Conservation (phyloP, 2,329 filamentous ascomycete species). For the Alternaria ventricosa region DNA sequence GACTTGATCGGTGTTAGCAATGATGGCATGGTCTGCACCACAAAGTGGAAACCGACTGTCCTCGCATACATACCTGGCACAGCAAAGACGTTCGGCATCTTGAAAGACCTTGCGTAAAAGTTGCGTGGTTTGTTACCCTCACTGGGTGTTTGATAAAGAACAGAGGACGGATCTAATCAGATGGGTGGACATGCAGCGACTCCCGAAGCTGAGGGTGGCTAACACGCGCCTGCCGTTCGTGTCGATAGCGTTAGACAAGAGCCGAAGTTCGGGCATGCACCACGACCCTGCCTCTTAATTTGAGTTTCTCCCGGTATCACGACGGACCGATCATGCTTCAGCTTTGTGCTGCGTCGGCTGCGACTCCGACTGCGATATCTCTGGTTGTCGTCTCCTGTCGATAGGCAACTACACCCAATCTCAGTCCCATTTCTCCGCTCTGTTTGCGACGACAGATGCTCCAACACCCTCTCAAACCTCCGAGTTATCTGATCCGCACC, state of each 20-base stretch:
- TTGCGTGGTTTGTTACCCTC: background rate
- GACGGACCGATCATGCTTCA: conserved; percentile 10
- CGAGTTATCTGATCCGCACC: conserved; percentile 6
- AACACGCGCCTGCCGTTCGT: conserved; percentile 1
- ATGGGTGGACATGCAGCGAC: conserved; percentile 9
- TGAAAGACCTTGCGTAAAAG: conserved; percentile 10
- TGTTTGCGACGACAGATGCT: background rate
- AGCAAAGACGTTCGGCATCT: conserved; percentile 73
- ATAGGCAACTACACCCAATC: background rate
- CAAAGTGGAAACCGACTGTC: background rate
- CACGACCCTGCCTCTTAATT: conserved; percentile 7
- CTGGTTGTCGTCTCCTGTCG: background rate
- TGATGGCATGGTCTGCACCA: background rate
- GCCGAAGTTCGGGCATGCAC: conserved; percentile 19
- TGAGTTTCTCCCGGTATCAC: conserved; percentile 4
- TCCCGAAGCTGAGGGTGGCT: background rate
- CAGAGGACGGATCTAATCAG: conserved; percentile 31
- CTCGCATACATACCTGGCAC: conserved; percentile 62
- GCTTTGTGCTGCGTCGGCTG: background rate
- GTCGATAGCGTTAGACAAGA: conserved; percentile 11
- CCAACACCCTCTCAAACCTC: background rate
- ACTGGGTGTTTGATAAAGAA: conserved; percentile 12
- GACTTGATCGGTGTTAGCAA: conserved; percentile 52
- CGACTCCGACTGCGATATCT: background rate
- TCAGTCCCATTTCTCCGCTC: background rate